phyloP scores from a whole-genome alignment of 2,329 filamentous ascomycete genomes.

The Exutisphaerella laricina region DNA sequence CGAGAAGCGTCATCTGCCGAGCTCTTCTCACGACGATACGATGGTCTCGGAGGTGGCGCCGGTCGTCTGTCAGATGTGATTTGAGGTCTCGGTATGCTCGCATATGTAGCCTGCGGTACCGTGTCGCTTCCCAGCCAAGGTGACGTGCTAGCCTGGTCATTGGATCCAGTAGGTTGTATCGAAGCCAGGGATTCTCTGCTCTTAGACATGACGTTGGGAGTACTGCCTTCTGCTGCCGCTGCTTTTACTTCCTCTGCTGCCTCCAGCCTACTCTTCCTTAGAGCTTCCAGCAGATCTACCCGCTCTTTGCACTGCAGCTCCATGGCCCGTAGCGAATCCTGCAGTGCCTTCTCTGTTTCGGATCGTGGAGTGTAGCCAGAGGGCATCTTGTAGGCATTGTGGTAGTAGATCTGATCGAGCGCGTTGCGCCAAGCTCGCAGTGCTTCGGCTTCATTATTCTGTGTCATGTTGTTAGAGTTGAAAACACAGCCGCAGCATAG shows the following conservation, averaged over 20 bases:
- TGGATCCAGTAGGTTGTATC: conserved; percentile 9
- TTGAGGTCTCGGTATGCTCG: conserved; percentile 64
- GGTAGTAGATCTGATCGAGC: conserved; percentile 81
- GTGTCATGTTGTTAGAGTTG: too few species aligned
- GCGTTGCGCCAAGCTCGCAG: conserved; percentile 84
- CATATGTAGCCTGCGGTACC: conserved; percentile 72
- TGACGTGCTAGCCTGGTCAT: conserved; percentile 15
- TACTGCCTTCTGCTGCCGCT: conserved; percentile 10
- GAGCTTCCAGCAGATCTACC: conserved; percentile 77
- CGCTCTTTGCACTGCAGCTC: conserved; percentile 91
- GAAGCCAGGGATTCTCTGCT: conserved; percentile 24
- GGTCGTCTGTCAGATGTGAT: conserved; percentile 22
- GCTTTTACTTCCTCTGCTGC: conserved; percentile 38
- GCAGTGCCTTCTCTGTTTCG: conserved; percentile 76
- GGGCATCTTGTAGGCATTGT: conserved; percentile 70
- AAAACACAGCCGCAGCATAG: too few species aligned
- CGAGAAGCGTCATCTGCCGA: conserved; percentile 29
- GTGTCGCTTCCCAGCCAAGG: conserved; percentile 76
- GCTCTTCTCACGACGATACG: conserved; percentile 44
- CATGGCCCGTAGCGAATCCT: conserved; percentile 74
- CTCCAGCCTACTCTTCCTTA: conserved; percentile 61
- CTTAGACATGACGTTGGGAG: conserved; percentile 17
- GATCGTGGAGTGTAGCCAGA: conserved; percentile 64
- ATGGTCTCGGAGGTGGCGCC: conserved; percentile 42
- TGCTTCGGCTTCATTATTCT: conserved; percentile 90